A percentile compares a stretch with the other conserved stretches of the same genome.
phyloP scores from a whole-genome alignment of 768 basidiomycete species.

The Sarcodon sp. region DNA sequence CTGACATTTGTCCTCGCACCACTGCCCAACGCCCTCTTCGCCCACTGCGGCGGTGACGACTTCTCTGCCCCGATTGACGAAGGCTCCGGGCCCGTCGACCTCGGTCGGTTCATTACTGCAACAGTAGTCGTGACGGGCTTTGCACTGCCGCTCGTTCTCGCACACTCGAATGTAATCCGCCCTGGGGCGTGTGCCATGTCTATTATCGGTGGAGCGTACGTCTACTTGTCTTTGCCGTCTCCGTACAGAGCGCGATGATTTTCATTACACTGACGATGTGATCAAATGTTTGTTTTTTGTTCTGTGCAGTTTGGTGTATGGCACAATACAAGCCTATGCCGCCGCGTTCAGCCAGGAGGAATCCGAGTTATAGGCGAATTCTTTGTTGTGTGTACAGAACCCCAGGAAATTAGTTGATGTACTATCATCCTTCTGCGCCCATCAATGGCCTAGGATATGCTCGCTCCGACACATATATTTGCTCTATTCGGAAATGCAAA shows the following conservation, averaged over 20 bases:
- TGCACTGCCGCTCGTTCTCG: slow-evolving; percentile 82
- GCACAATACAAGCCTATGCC: slow-evolving; percentile 81
- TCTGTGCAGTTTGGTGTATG: slow-evolving; percentile 59
- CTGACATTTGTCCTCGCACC: slow-evolving; percentile 93
- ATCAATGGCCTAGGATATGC: too few relatives aligned
- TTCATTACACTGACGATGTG: slow-evolving; percentile 1
- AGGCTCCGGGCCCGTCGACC: slow-evolving; percentile 60
- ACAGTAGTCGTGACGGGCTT: slow-evolving; percentile 88
- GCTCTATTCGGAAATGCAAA: not conserved
- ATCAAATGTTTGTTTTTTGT: not conserved
- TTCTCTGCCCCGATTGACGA: slow-evolving; percentile 70
- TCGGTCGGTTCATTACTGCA: slow-evolving; percentile 91
- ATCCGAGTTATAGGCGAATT: slow-evolving; percentile 62
- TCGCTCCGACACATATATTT: too few relatives aligned
- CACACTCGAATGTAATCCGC: slow-evolving; percentile 82
- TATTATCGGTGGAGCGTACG: slow-evolving; percentile 83
- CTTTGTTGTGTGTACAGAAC: not conserved
- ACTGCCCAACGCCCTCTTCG: slow-evolving; percentile 86
- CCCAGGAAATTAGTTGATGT: not conserved
- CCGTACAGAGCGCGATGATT: not conserved
- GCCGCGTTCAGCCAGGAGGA: slow-evolving; percentile 72
- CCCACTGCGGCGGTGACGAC: slow-evolving; percentile 88
- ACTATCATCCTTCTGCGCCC: too few relatives aligned
- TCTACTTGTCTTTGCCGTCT: slow-evolving; percentile 9
- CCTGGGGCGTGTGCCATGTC: slow-evolving; percentile 87